Conservation (phyloP, 2,329 filamentous ascomycete species). For the Talaromyces amestolkiae region DNA sequence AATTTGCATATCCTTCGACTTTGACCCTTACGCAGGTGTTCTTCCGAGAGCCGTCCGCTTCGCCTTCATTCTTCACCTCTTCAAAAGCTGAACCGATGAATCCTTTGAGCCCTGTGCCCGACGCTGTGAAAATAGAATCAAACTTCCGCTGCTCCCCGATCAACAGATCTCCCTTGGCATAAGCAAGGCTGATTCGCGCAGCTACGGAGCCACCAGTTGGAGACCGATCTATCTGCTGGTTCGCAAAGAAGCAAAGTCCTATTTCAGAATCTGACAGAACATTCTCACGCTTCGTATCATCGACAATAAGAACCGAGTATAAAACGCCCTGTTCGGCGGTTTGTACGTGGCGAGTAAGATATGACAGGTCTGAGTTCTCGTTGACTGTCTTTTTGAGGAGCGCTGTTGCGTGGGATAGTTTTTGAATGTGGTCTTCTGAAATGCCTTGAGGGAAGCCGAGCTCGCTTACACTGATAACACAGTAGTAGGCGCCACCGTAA, state of each 20-base stretch:
- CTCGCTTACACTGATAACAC: neutral
- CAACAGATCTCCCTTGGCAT: constrained; percentile 28
- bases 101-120: neutral
- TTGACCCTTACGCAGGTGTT: neutral
- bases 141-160: neutral
- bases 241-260: constrained; percentile 47
- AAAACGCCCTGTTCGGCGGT: constrained; percentile 1
- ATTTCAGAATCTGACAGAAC: constrained; percentile 32
- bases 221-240: constrained; percentile 49
- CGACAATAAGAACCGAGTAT: constrained; percentile 44
- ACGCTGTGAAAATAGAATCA: neutral
- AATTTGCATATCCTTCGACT: constrained; percentile 5
- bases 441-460: neutral
- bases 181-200: constrained; percentile 37
- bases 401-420: neutral
- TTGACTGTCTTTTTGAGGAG: constrained; percentile 24
- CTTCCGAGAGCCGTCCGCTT: neutral
- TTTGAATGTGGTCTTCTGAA: neutral
- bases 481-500: constrained; percentile 4
- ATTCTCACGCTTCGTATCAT: constrained; percentile 21
- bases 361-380: constrained; percentile 33
- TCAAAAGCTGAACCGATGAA: constrained; percentile 2
- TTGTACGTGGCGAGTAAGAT: constrained; percentile 24
- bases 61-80: neutral
- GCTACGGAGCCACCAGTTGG: constrained; percentile 40